Base-by-base conservation (phyloP, 371 early-diverging fungal genomes). In the Ecytonucleospora hepatopenaei region DNA sequence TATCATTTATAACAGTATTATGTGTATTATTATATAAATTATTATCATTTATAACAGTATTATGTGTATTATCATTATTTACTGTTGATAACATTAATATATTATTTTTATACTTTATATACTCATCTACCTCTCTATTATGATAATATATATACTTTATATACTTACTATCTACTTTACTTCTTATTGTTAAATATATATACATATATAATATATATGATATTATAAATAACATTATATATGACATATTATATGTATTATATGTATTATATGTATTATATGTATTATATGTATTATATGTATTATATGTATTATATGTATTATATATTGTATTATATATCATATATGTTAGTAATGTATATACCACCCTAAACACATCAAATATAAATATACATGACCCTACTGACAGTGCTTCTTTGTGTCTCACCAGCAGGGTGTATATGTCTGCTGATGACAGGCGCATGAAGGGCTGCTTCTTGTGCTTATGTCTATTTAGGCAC, bases 281-380 rank as follows among this genome's bases (percentile, higher is more conserved):
- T n/a, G n/a, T n/a, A n/a, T n/a, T n/a, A n/a, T n/a, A n/a, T n/a
- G n/a, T n/a, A n/a, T n/a, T n/a, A n/a, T n/a, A n/a, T n/a, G n/a
- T n/a, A n/a, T n/a, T n/a, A n/a, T n/a, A n/a, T n/a, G n/a, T n/a
- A n/a, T n/a, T n/a, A n/a, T n/a, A n/a, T n/a, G n/a, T n/a, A n/a
- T n/a, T n/a, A n/a, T n/a, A n/a, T n/a, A n/a, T n/a, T n/a, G n/a
- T n/a, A n/a, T 17, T 40, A 12, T 17, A 17, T 12, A 17, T 12
- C 12, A 17, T 17, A 40, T 40, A 12, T 40, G 40, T 40, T 40
- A 40, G 40, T 40, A 12, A 5, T 17, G 59, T 34, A 15, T 73
- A 62, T 16, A 72, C 74, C 30, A 70, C 65, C 19, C 69, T 56
- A 51, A 71, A 63, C 40, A 40, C 8, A 40, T 40, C 40, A n/a